Evolutionary conservation across 495 filamentous ascomycete species (phyloP).

Genomic region (Lineolata rhizophorae): DNA sequence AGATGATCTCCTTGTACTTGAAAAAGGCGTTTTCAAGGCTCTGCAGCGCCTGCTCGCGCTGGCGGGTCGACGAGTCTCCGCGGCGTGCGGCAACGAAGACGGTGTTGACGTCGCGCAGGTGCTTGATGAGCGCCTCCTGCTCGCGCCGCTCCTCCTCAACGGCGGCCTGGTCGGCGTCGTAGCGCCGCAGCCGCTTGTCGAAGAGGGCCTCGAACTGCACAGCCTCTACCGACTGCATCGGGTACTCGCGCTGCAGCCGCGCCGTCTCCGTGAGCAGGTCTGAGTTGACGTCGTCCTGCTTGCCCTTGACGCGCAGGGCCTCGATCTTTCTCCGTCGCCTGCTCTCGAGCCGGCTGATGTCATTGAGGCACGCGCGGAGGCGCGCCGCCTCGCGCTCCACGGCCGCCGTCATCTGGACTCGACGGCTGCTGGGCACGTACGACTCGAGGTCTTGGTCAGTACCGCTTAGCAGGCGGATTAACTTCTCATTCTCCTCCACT

Average conservation of each 20-base stretch:
- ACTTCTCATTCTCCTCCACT: constrained; percentile 47
- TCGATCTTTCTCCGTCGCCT: constrained; percentile 57
- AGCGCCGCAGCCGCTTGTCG: constrained; percentile 55
- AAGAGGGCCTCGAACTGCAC: constrained; percentile 85
- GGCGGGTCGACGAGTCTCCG: constrained; percentile 50
- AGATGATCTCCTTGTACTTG: constrained; percentile 86
- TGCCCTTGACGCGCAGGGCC: constrained; percentile 49
- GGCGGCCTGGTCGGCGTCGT: constrained; percentile 50
- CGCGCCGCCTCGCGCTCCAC: constrained; percentile 58
- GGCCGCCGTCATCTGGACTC: constrained; percentile 52
- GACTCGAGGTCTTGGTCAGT: constrained; percentile 62
- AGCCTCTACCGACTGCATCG: constrained; percentile 62
- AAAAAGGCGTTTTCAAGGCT: constrained; percentile 77
- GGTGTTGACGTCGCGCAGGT: constrained; percentile 51
- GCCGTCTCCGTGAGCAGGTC: constrained; percentile 65
- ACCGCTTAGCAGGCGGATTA: constrained; percentile 52
- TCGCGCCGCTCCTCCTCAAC: constrained; percentile 50
- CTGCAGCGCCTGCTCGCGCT: constrained; percentile 73
- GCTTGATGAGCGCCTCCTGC: constrained; percentile 46
- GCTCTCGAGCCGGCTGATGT: constrained; percentile 60
- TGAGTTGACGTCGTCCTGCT: constrained; percentile 68
- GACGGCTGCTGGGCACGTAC: constrained; percentile 69
- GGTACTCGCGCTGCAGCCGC: constrained; percentile 63
- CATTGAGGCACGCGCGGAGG: constrained; percentile 57
- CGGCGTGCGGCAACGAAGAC: constrained; percentile 49